phyloP scores from a whole-genome alignment of 805 yeast genomes.

The Teunomyces tritomae region DNA sequence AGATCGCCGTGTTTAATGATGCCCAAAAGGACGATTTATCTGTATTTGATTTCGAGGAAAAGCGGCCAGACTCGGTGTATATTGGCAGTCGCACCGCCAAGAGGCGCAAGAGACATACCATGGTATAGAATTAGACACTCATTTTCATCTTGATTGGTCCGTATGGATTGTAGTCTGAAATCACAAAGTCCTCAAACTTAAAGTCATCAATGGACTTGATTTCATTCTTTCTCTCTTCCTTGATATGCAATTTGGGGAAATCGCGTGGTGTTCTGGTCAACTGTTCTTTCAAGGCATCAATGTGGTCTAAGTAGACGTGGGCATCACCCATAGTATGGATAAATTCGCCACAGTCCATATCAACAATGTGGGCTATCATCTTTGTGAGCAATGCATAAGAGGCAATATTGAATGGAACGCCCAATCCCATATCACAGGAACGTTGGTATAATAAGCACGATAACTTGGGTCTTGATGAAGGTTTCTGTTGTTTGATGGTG shows the following conservation, averaged over 20 bases:
- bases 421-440: conserved; percentile 99
- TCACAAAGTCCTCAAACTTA: conserved; percentile 81
- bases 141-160: conserved; percentile 88
- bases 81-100: conserved; percentile 14
- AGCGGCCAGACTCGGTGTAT: conserved; percentile 5
- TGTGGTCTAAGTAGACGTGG: conserved; percentile 90
- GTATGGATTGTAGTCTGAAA: conserved; percentile 77
- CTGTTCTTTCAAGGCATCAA: conserved; percentile 86
- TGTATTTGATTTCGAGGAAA: conserved; percentile 10
- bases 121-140: conserved; percentile 65
- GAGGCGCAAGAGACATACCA: conserved; percentile 8
- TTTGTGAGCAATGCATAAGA: conserved; percentile 88
- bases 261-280: conserved; percentile 66
- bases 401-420: conserved; percentile 97
- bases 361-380: conserved; percentile 96
- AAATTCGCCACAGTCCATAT: conserved; percentile 92
- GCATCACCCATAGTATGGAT: conserved; percentile 96
- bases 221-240: conserved; percentile 45
- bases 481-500: neutral
- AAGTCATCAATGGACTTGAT: conserved; percentile 82
- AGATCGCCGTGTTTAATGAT: neutral
- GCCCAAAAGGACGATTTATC: conserved; percentile 24
- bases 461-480: conserved; percentile 53
- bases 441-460: conserved; percentile 92
- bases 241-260: conserved; percentile 78